phyloP scores from a whole-genome alignment of 2,329 filamentous ascomycete genomes.

The Aspergillus neotritici region DNA sequence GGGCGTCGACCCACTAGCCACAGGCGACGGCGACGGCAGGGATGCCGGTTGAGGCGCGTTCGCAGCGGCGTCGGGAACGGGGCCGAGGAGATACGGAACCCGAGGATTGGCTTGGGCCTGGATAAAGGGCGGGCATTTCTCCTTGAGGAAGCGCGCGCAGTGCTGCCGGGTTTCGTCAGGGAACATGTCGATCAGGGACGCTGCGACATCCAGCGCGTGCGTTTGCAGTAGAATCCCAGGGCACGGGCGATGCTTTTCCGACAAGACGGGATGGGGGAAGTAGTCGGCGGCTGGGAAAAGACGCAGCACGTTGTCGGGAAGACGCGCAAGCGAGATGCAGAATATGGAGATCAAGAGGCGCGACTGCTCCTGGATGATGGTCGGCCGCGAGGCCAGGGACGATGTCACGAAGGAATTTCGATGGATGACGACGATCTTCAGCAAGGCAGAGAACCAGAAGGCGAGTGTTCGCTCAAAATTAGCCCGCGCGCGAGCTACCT shows the following conservation, averaged over 20 bases:
- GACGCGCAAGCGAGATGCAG: slow-evolving; percentile 36
- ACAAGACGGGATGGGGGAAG: slow-evolving; percentile 21
- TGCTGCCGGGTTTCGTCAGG: slow-evolving; percentile 40
- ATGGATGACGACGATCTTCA: slow-evolving; percentile 38
- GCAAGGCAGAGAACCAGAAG: slow-evolving; percentile 39
- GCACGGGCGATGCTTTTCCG: slow-evolving; percentile 22
- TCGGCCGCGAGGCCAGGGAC: slow-evolving; percentile 19
- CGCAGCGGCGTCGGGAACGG: slow-evolving; percentile 22
- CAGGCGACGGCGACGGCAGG: slow-evolving; percentile 30
- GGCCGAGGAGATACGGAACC: slow-evolving; percentile 40
- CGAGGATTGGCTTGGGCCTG: slow-evolving; percentile 36
- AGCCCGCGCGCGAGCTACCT: slow-evolving; percentile 13
- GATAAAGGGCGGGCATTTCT: slow-evolving; percentile 36
- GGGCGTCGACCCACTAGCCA: slow-evolving; percentile 26
- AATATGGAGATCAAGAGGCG: slow-evolving; percentile 36
- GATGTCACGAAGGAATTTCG: slow-evolving; percentile 30
- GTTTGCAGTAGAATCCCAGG: slow-evolving; percentile 34
- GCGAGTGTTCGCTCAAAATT: slow-evolving; percentile 28
- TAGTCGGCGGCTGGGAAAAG: slow-evolving; percentile 27
- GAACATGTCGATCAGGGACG: slow-evolving; percentile 40
- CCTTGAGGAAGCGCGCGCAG: slow-evolving; percentile 39
- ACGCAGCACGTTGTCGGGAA: slow-evolving; percentile 28
- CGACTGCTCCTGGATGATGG: slow-evolving; percentile 30
- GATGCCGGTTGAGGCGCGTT: slow-evolving; percentile 22
- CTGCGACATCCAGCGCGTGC: slow-evolving; percentile 42